These are phyloP conservation scores for Populus hybrid DNA, from an alignment of 441 rosid species.

Conservation along the genomic window DNA sequence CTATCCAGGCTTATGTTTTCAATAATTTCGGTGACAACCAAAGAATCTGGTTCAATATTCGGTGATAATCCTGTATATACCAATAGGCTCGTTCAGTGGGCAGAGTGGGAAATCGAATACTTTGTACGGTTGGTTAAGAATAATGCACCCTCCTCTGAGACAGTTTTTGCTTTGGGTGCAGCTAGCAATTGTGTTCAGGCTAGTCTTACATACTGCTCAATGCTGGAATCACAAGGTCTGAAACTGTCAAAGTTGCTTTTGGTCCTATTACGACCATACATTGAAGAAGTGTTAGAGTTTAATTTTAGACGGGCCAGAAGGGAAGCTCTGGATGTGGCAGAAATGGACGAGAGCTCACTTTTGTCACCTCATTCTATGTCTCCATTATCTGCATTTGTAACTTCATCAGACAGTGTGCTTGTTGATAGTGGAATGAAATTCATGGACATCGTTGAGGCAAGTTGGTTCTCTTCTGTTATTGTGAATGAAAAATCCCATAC, in stretches of 20 bases:
- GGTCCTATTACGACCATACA: slow-evolving; percentile 75
- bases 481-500: background rate
- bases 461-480: slow-evolving; percentile 27
- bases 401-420: slow-evolving; percentile 55
- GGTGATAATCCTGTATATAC: slow-evolving; percentile 86
- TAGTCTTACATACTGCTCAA: slow-evolving; percentile 67
- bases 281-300: slow-evolving; percentile 88
- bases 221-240: slow-evolving; percentile 82
- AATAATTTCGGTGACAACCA: slow-evolving; percentile 52
- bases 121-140: slow-evolving; percentile 79
- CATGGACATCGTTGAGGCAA: slow-evolving; percentile 72
- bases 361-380: slow-evolving; percentile 49
- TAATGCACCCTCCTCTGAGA: slow-evolving; percentile 74
- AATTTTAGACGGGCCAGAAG: slow-evolving; percentile 84
- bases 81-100: slow-evolving; percentile 89
- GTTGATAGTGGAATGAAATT: slow-evolving; percentile 76
- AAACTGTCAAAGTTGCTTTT: slow-evolving; percentile 79
- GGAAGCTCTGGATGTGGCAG: slow-evolving; percentile 54
- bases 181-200: slow-evolving; percentile 76
- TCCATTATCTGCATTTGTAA: slow-evolving; percentile 55
- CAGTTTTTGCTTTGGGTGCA: slow-evolving; percentile 69
- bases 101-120: slow-evolving; percentile 90
- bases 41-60: slow-evolving; percentile 67
- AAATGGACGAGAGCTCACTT: slow-evolving; percentile 51
- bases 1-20: slow-evolving; percentile 79